Conservation (phyloP, 257 asterid species). For the Solanum megistacrolobum region DNA sequence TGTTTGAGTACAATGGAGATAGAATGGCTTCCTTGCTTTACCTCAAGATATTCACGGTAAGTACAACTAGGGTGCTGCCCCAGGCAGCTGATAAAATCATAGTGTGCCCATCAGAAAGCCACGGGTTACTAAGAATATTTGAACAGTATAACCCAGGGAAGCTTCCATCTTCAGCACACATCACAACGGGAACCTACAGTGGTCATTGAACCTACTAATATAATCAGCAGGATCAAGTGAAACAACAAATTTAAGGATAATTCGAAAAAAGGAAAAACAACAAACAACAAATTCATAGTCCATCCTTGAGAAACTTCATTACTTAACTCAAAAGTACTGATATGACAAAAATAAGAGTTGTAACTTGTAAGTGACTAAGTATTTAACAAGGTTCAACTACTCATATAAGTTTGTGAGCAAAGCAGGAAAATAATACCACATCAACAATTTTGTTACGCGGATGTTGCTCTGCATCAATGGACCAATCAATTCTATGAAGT, state of each 20-base stretch:
- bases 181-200: constrained; percentile 63
- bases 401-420: background rate
- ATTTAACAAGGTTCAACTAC: background rate
- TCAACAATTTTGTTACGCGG: constrained; percentile 37
- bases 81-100: constrained; percentile 66
- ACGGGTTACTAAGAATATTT: constrained; percentile 49
- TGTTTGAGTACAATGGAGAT: background rate
- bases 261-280: background rate
- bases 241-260: background rate
- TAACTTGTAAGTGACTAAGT: background rate
- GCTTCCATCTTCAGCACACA: constrained; percentile 68
- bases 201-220: background rate
- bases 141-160: constrained; percentile 82
- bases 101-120: constrained; percentile 87
- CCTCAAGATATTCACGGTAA: constrained; percentile 62
- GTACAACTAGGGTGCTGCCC: constrained; percentile 58
- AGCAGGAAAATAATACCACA: constrained; percentile 42
- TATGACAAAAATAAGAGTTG: background rate
- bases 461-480: constrained; percentile 38
- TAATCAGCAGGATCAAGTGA: background rate
- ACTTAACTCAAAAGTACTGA: background rate
- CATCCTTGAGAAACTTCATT: background rate
- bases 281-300: background rate
- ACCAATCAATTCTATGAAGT: constrained; percentile 77
- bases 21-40: constrained; percentile 1